Evolutionary conservation across 345 rosid species (phyloP), one percentile per base, ranked within the genome.

Genomic region (Sonneratia alba): DNA sequence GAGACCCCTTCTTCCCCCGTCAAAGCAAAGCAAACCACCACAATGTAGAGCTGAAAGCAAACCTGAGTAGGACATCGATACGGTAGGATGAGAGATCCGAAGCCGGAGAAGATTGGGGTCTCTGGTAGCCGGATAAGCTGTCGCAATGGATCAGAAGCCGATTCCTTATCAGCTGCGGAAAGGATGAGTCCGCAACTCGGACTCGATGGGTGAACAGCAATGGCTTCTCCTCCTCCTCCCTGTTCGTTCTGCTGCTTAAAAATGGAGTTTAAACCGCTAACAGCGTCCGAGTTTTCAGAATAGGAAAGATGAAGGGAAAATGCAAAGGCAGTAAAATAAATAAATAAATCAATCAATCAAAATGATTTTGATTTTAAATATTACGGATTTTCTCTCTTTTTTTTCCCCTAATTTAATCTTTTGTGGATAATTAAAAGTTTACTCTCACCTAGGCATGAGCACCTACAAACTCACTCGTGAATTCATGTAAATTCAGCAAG

Each of bases 121-220:
- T 24, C 63, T 32, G 13, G 63, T n/a, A n/a, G n/a, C 63, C 63
- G 13, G 63, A 22, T 13, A 57, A 11, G 16, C 32, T 42, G 45
- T 11, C 64, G 66, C 73, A 57, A 70, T 56, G 48, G n/a, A 40
- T 19, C 73, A 53, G 71, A 69, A 55, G 72, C 72, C 12, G 24
- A 56, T 8, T 62, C 37, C 66, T 62, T 32, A 11, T 27, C 66
- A 62, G 38, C 66, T 34, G 36, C 10, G 32, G 12, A 0, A 32
- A 24, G 7, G 66, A 27, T 32, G 66, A 27, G 66, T 11, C 37
- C 16, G 19, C 6, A 24, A 9, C 6, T 13, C 36, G 36, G 13
- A 16, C 66, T 11, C 18, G 38, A 34, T 27, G 10, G 63, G 34
- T 11, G 34, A 57, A 24, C 13, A 7, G 34, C 66, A 62, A 62